Conservation (phyloP, 371 early-diverging fungal genomes). For the Actinomortierella wolfii region DNA sequence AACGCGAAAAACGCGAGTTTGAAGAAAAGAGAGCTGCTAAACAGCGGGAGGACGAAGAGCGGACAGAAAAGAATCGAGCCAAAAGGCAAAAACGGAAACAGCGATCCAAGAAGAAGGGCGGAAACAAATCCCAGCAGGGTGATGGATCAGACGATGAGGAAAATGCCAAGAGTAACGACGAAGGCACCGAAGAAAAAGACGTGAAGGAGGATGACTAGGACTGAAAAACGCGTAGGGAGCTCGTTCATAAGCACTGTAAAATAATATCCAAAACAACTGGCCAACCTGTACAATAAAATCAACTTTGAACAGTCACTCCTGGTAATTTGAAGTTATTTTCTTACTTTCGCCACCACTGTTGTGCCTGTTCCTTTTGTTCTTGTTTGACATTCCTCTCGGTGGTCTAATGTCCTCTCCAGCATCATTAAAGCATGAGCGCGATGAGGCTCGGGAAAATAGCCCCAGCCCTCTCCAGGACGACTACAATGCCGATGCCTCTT, state of each 20-base stretch:
- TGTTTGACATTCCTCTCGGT: not conserved
- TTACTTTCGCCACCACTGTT: too few relatives aligned
- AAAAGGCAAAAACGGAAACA: slow-evolving; percentile 78
- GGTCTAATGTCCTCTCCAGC: slow-evolving; percentile 27
- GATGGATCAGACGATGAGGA: not conserved
- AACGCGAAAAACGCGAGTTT: slow-evolving; percentile 58
- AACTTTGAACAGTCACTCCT: too few relatives aligned
- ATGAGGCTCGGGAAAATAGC: slow-evolving; percentile 5
- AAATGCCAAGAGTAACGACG: slow-evolving; percentile 6
- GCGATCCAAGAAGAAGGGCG: slow-evolving; percentile 29
- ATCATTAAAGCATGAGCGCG: slow-evolving; percentile 30
- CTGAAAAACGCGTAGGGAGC: too few relatives aligned
- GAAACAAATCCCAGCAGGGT: slow-evolving; percentile 3
- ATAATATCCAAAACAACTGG: too few relatives aligned
- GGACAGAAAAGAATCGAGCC: slow-evolving; percentile 85
- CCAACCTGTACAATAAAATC: too few relatives aligned
- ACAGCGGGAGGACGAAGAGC: slow-evolving; percentile 72
- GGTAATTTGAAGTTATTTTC: too few relatives aligned
- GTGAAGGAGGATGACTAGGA: slow-evolving; percentile 4
- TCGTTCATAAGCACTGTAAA: too few relatives aligned
- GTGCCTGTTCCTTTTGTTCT: not conserved
- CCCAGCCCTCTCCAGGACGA: slow-evolving; percentile 30
- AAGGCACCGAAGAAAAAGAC: slow-evolving; percentile 2
- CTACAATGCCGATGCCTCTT: slow-evolving; percentile 33
- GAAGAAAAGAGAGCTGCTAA: slow-evolving; percentile 60